Conservation (phyloP, 192 early-diverging fungal genomes). For the Coemansia sp. region DNA sequence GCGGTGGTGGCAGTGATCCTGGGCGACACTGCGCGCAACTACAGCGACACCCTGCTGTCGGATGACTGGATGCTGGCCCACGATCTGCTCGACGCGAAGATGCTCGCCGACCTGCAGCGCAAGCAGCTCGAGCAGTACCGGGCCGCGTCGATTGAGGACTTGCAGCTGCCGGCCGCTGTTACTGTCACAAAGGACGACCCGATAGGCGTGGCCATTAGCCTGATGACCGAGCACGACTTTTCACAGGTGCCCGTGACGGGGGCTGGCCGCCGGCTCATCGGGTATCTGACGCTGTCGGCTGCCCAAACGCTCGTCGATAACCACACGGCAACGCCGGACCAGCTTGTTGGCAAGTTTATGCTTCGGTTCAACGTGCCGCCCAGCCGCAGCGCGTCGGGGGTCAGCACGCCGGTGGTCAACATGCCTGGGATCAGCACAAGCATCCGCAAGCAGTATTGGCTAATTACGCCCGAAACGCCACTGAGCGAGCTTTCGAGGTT, state of each 20-base stretch:
- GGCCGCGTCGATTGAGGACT: conserved; percentile 78
- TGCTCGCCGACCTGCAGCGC: conserved; percentile 58
- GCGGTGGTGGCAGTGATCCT: conserved; percentile 57
- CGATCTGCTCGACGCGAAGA: conserved; percentile 64
- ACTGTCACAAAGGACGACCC: conserved; percentile 60
- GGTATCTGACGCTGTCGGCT: conserved; percentile 69
- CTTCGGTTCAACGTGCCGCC: conserved; percentile 52
- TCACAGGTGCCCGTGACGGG: conserved; percentile 84
- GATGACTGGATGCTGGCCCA: conserved; percentile 81
- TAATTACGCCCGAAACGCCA: conserved; percentile 78
- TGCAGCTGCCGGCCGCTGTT: conserved; percentile 78
- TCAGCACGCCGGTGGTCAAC: too few species aligned
- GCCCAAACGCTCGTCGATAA: conserved; percentile 59
- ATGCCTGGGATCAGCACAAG: neutral
- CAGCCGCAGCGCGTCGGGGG: neutral
- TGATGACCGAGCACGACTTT: conserved; percentile 81
- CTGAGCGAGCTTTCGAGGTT: conserved; percentile 75
- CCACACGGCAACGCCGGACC: conserved; percentile 44
- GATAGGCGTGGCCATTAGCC: conserved; percentile 62
- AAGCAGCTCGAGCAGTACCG: conserved; percentile 66
- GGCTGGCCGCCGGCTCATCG: conserved; percentile 64
- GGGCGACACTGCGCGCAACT: conserved; percentile 70
- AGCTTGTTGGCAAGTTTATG: conserved; percentile 65
- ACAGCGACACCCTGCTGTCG: conserved; percentile 63
- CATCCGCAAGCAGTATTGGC: conserved; percentile 55